phyloP scores from a whole-genome alignment of 164 flowering plant species.

The Magnolia sinica region DNA sequence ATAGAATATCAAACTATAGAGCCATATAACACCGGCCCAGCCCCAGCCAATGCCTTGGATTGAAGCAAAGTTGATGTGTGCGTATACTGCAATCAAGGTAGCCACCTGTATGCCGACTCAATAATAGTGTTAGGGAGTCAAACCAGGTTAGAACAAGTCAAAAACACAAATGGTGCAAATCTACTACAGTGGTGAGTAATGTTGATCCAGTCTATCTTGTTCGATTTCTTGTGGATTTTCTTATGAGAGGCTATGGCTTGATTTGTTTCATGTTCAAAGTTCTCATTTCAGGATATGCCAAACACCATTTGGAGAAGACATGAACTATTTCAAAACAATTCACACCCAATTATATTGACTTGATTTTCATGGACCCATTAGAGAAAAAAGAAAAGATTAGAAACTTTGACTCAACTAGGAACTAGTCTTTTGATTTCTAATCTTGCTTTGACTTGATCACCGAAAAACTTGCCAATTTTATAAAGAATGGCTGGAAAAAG shows the following conservation, averaged over 20 bases:
- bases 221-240: not conserved
- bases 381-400: too few relatives aligned
- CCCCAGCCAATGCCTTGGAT: conserved; percentile 84
- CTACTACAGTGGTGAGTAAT: too few relatives aligned
- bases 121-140: not conserved
- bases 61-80: conserved; percentile 63
- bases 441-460: not conserved
- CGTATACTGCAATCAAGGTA: conserved; percentile 74
- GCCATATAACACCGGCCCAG: conserved; percentile 84
- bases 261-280: not conserved
- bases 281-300: not conserved
- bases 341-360: not conserved
- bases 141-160: not conserved
- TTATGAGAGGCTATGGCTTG: not conserved
- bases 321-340: not conserved
- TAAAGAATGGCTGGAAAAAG: not conserved
- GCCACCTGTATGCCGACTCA: conserved; percentile 45
- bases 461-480: not conserved
- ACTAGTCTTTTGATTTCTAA: not conserved
- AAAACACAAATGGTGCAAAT: not conserved
- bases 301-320: not conserved
- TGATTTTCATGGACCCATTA: not conserved
- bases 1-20: conserved; percentile 71
- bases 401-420: not conserved
- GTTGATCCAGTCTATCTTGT: not conserved